phyloP scores from a whole-genome alignment of 768 basidiomycete genomes.

The Leccinum aurantiacum region DNA sequence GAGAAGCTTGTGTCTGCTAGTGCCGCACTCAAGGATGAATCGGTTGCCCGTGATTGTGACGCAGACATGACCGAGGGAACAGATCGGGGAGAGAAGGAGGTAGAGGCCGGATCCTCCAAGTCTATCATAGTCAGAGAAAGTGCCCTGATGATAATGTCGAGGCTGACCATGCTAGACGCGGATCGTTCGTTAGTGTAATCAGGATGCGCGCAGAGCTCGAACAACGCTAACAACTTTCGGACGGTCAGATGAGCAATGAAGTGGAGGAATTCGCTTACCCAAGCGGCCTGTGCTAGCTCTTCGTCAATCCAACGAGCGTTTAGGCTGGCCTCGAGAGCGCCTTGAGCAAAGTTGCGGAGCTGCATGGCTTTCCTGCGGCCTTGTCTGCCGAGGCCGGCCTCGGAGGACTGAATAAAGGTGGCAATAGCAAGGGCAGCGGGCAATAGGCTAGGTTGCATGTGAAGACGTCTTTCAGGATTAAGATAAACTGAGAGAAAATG shows the following conservation, averaged over 20 bases:
- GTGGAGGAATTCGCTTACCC: constrained; percentile 46
- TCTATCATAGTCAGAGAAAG: constrained; percentile 62
- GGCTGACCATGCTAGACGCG: constrained; percentile 54
- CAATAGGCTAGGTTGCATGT: constrained; percentile 68
- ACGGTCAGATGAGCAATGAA: constrained; percentile 10
- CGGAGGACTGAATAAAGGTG: constrained; percentile 70
- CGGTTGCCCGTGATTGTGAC: constrained; percentile 11
- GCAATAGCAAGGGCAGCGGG: constrained; percentile 62
- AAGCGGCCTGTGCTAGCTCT: constrained; percentile 71
- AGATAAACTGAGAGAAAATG: constrained; percentile 61
- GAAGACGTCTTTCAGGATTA: constrained; percentile 51
- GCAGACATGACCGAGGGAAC: constrained; percentile 45
- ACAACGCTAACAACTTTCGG: constrained; percentile 62
- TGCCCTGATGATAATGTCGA: constrained; percentile 67
- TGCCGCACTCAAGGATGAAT: background rate
- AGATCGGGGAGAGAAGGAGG: constrained; percentile 47
- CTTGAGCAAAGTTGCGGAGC: constrained; percentile 67
- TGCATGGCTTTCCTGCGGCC: constrained; percentile 59
- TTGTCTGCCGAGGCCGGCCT: constrained; percentile 47
- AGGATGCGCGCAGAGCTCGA: constrained; percentile 72
- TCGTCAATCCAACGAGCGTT: constrained; percentile 73
- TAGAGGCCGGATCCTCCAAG: constrained; percentile 49
- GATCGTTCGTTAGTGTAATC: constrained; percentile 53
- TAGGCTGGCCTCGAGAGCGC: constrained; percentile 67
- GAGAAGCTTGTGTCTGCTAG: constrained; percentile 2